Base-by-base conservation (phyloP, 2,329 filamentous ascomycete species). In the Epichloe sibirici region DNA sequence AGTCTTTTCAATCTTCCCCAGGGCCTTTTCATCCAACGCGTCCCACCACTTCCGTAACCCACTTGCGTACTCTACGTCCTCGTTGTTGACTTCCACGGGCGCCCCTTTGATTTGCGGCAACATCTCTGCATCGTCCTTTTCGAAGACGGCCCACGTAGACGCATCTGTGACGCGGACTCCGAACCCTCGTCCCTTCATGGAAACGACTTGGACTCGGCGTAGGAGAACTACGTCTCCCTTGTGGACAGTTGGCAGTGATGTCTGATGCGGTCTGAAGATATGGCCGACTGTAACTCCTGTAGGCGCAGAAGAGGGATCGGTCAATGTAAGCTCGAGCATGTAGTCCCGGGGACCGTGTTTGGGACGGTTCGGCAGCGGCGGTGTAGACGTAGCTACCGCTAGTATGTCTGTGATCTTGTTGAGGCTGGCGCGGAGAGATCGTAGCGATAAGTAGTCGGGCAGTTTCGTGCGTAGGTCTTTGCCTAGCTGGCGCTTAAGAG, bases 141-240 rank as follows among this genome's bases (percentile, higher is more conserved):
- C 77, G 56, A 80, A 83, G 3, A 85, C 78, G 2, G 78, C 81
- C 77, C 82, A 85, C 51, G 77, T 75, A 15, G 78, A 82, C 37
- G 67, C 69, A 45, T 77, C 76, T n/a, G 69, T 72, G n/a, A 72
- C 73, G 47, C 73, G 68, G 48, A 83, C 65, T 0, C 77, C 79
- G 56, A 78, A 82, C 2, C 76, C 79, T 50, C 75, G 75, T 45
- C 70, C 71, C 53, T 75, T 74, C 49, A 82, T 65, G 3, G 78
- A 69, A 43, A 74, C 69, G 13, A 82, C 75, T 31, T 71, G 70
- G 57, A 85, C 79, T 47, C 73, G 71, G 25, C 77, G 74, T 40
- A 85, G 71, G 35, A 85, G 69, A 35, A 84, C 70, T 2, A 78
- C 72, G 58, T 85, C 80, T 5, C 81, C 81, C 4, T 69, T 66